Evolutionary conservation across 1,284 basidiomycete genomes (phyloP).

Genomic region (Phellopilus nigrolimitatus): DNA sequence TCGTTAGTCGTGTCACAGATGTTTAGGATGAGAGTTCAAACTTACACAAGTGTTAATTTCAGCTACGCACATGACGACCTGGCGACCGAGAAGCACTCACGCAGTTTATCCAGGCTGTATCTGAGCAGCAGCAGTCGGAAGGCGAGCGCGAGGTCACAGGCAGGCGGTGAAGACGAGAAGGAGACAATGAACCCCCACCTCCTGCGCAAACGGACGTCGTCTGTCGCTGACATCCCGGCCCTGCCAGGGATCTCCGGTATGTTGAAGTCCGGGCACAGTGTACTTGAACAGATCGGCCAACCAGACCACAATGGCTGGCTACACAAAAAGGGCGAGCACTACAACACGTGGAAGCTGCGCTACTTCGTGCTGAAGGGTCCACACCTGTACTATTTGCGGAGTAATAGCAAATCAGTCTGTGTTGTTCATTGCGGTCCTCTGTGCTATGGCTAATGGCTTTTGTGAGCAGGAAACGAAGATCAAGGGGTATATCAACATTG

Average conservation of each 20-base stretch:
- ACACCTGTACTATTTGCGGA: conserved; percentile 83
- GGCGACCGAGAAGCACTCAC: conserved; percentile 25
- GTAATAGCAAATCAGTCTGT: conserved; percentile 62
- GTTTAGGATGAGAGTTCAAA: background rate
- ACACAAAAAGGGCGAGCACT: conserved; percentile 92
- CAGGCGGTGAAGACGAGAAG: conserved; percentile 27
- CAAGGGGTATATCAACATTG: conserved; percentile 92
- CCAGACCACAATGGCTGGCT: conserved; percentile 92
- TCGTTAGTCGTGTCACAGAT: conserved; percentile 35
- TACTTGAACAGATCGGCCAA: conserved; percentile 83
- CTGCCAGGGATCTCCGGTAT: conserved; percentile 19
- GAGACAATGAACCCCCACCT: conserved; percentile 22
- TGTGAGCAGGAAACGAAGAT: conserved; percentile 76
- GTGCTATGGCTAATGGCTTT: background rate
- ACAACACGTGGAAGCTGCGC: conserved; percentile 89
- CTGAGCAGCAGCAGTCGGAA: conserved; percentile 36
- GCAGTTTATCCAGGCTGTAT: conserved; percentile 48
- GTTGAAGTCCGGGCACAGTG: conserved; percentile 62
- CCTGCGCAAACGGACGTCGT: conserved; percentile 30
- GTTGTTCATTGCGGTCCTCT: background rate
- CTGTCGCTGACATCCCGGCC: conserved; percentile 8
- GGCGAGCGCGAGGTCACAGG: conserved; percentile 31
- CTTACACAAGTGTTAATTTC: conserved; percentile 22
- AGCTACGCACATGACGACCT: conserved; percentile 22
- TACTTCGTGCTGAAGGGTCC: conserved; percentile 95